These are phyloP conservation scores for Nematodospora valgi DNA, from an alignment of 805 yeast genomes.

Conservation along the genomic window DNA sequence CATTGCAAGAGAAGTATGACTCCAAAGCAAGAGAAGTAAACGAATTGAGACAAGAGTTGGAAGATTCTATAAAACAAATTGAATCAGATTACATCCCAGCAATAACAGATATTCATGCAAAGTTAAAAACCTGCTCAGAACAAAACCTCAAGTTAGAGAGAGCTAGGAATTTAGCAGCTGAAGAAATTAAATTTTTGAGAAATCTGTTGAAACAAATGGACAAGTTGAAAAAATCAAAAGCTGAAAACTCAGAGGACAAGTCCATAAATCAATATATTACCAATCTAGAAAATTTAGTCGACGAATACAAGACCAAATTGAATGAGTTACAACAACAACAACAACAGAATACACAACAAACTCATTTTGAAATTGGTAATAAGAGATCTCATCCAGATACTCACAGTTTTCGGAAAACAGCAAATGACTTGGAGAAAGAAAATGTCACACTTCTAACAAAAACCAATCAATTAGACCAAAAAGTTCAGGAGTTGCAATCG, in stretches of 20 bases:
- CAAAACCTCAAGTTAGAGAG: slow-evolving; percentile 32
- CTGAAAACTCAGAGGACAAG: slow-evolving; percentile 23
- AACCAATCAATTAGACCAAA: slow-evolving; percentile 33
- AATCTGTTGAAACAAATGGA: slow-evolving; percentile 53
- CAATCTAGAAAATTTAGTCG: slow-evolving; percentile 47
- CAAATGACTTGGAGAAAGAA: slow-evolving; percentile 34
- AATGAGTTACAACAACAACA: slow-evolving; percentile 39
- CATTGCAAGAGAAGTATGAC: slow-evolving; percentile 36
- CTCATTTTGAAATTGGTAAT: slow-evolving; percentile 7
- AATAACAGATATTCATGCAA: slow-evolving; percentile 11
- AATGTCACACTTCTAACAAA: slow-evolving; percentile 36
- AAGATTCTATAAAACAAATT: slow-evolving; percentile 10
- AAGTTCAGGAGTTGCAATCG: slow-evolving; percentile 31
- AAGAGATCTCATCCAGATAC: slow-evolving; percentile 9
- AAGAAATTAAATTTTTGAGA: slow-evolving; percentile 58
- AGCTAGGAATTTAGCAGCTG: slow-evolving; percentile 49
- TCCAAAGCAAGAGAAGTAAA: slow-evolving; percentile 17
- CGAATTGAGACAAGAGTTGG: slow-evolving; percentile 14
- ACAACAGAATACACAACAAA: slow-evolving; percentile 20
- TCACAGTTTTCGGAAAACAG: slow-evolving; percentile 12
- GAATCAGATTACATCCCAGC: slow-evolving; percentile 11
- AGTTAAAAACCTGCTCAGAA: slow-evolving; percentile 5
- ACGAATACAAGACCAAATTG: slow-evolving; percentile 53
- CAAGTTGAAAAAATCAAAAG: slow-evolving; percentile 16
- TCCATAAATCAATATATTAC: slow-evolving; percentile 35